Base-by-base conservation (phyloP, 2,329 filamentous ascomycete species). In the Beauveria sp. region DNA sequence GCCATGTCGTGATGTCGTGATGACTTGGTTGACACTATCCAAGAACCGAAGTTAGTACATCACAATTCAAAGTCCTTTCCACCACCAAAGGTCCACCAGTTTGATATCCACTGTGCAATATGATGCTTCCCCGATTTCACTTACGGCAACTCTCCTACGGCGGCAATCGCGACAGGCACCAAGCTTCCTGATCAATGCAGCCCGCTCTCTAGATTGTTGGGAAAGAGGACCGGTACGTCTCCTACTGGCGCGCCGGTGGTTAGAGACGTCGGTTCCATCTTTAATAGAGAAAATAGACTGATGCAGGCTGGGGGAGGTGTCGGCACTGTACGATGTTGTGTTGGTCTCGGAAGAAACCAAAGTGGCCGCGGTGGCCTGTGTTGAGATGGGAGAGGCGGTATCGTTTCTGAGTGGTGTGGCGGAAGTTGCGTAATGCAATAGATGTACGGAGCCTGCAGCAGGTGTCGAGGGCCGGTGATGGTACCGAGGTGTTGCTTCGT, bases 1-100 rank as follows among this genome's bases (percentile, higher is more conserved):
- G 81, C 82, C 82, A 86, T 12, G 80, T 83, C 81, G n/a, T n/a
- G n/a, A 84, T 81, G 65, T 80, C 80, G 65, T 84, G 82, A 68
- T 86, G 83, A 65, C 78, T 81, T 16, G 83, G 83, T 66, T 85
- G 81, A 68, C 83, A 86, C 82, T 83, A 61, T 18, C 34, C 54
- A 46, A 60, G 60, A 51, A 20, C 1, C 16, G n/a, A 24, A n/a
- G 10, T 53, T 14, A 63, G 61, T 60, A 55, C 45, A 60, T 20
- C 54, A 64, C 49, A 61, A 60, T 3, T 18, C 38, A 42, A 26
- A 38, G 14, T 6, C 18, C 26, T 42, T 20, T n/a, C 24, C 5
- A 26, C 14, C 18, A 28, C 10, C 24, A 43, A 14, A 30, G 9
- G 5, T 18, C 24, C 26, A 34, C 18, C 3, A 20, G 8, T 2